Base-by-base conservation (phyloP, 202 grass and related monocot species). In the Brachypodium distachyon region DNA sequence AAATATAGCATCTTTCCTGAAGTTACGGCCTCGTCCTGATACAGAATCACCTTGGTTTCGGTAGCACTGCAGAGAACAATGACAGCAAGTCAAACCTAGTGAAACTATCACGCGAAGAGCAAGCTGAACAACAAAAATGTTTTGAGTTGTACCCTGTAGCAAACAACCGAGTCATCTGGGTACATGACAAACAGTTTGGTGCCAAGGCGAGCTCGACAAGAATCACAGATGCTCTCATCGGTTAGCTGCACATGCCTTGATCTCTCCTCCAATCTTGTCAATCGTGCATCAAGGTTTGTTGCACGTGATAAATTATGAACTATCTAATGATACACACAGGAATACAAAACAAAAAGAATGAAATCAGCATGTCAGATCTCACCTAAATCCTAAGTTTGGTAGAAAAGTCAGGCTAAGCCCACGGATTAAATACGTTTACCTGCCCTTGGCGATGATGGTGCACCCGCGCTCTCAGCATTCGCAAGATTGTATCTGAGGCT, bases 161-260 rank as follows among this genome's bases (percentile, higher is more conserved):
- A 97, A 34, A 97, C 91, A 67, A 97, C 89, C 3, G 95, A 94
- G 36, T 97, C 91, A 19, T 97, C 82, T 71, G 95, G 95, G 77
- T 94, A 97, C 95, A 97, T 97, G 19, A 87, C 95, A 80, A 97
- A 97, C 10, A 97, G 79, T 84, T 97, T 97, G 61, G 95, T 97
- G 59, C 95, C 95, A 7, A 97, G 87, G 21, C 88, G 91, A 54
- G 95, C 85, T 37, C 81, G 65, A 67, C 95, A 97, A 33, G 95
- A 97, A 83, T 88, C 87, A 0, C 95, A 94, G 27, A 90, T 86
- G 34, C 88, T 97, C 77, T 94, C 91, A 4, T 94, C 91, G 27
- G 87, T 97, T 58, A 97, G 77, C 62, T 97, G 95, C 74, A 97
- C 95, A 74, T 94, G 81, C 70, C 91, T 91, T 60, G 95, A 94